Evolutionary conservation across 306 rosid species (phyloP), one percentile per base, ranked within the genome.

Genomic region (Luffa acutangula): DNA sequence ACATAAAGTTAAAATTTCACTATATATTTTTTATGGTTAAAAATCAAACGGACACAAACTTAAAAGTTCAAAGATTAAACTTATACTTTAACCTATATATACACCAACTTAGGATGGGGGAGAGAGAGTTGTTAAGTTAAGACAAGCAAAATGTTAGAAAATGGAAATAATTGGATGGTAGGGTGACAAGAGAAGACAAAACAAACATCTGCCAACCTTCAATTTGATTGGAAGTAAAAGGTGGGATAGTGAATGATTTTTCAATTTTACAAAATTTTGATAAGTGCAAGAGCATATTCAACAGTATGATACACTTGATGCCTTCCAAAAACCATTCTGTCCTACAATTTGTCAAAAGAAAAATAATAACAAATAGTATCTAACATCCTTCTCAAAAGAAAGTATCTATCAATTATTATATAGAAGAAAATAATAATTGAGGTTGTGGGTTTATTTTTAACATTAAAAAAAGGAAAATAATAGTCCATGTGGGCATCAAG

Each of bases 261-360:
- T 25, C 12, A 7, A 46, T 45, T 15, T 48, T 41, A 72, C 12
- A 31, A 46, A 12, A 6, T 21, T 72, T 5, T 72, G 43, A 72
- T 48, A 48, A 72, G 77, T 72, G 77, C 2, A 72, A 73, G 78
- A 73, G 78, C 78, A 73, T 73, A 73, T 73, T 73, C 78, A 73
- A 49, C 58, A 71, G 77, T 46, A 43, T 6, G 53, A 45, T 45
- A 45, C 77, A 71, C 42, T 73, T 31, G 39, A 71, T 48, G 76
- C 41, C 56, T 21, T 43, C 76, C 56, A 45, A 71, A 69, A 13
- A 46, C 56, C 56, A 45, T 4, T 45, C 20, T 21, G 12, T 45
- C 53, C 75, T 1, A 41, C 53, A 41, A n/a, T 18, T 18, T 67
- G 74, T 43, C 76, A 43, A 43, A 65, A 17, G 48, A 9, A 4